These are phyloP conservation scores for Monilinia laxa DNA, from an alignment of 2,329 filamentous ascomycete genomes.

Conservation along the genomic window DNA sequence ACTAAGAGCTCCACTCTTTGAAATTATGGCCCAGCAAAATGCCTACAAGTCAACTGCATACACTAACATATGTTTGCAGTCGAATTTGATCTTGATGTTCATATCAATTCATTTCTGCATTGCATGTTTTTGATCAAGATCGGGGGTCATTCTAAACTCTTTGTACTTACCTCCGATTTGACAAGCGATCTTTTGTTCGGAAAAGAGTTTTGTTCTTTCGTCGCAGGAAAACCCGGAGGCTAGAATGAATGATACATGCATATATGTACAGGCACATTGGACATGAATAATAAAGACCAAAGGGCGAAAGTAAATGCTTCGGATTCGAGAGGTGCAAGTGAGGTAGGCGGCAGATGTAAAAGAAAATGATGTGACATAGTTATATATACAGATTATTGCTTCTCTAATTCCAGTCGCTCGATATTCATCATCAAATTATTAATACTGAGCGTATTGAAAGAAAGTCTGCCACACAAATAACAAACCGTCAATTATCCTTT, in stretches of 20 bases:
- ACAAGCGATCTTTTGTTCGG: not conserved
- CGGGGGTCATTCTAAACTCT: not conserved
- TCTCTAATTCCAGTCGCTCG: not conserved
- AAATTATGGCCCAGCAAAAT: not conserved
- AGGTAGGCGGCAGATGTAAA: not conserved
- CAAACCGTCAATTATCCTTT: not conserved
- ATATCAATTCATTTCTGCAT: not conserved
- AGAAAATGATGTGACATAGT: not conserved
- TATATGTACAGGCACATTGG: not conserved
- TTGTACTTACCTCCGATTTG: not conserved
- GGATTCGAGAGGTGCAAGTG: not conserved
- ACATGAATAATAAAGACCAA: not conserved
- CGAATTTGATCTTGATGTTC: not conserved
- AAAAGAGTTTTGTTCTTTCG: not conserved
- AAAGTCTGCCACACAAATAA: not conserved
- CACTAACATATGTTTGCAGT: not conserved
- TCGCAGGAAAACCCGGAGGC: not conserved
- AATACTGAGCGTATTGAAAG: not conserved
- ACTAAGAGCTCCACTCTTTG: constrained; percentile 1
- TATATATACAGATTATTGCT: not conserved
- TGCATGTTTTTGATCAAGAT: not conserved
- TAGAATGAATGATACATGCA: constrained; percentile 3
- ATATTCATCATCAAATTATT: not conserved
- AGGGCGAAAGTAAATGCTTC: not conserved
- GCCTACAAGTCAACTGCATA: not conserved